Percentiles rank a stretch among this genome's conserved stretches.
phyloP scores from a whole-genome alignment of 768 basidiomycete genomes.

The Mycena floridula region DNA sequence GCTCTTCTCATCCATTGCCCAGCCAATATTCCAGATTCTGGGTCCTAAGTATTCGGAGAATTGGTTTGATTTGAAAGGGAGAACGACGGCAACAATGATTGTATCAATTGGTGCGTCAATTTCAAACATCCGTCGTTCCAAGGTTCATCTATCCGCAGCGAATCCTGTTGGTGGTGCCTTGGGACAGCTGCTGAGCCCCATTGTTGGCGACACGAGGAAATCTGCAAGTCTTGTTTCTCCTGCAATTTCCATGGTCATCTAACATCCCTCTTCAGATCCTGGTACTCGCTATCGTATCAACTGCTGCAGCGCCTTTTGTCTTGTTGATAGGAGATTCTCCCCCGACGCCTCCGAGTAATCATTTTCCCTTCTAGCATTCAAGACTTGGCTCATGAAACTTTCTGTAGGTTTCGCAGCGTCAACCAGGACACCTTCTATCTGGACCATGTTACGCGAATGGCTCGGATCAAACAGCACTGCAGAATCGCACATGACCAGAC shows the following conservation, averaged over 20 bases:
- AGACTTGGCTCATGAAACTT: conserved; percentile 8
- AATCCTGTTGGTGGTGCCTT: conserved; percentile 73
- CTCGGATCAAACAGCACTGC: conserved; percentile 33
- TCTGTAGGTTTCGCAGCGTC: conserved; percentile 59
- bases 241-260: background rate
- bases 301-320: conserved; percentile 50
- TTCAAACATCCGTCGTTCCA: conserved; percentile 1
- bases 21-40: conserved; percentile 71
- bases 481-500: conserved; percentile 51
- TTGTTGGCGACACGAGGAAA: conserved; percentile 43
- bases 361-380: background rate
- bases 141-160: conserved; percentile 30
- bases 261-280: conserved; percentile 49
- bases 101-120: conserved; percentile 39
- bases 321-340: conserved; percentile 57
- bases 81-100: conserved; percentile 72
- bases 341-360: conserved; percentile 73
- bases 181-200: conserved; percentile 67
- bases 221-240: conserved; percentile 41
- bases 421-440: conserved; percentile 46
- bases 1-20: conserved; percentile 59
- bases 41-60: conserved; percentile 78
- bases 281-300: conserved; percentile 65
- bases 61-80: conserved; percentile 74
- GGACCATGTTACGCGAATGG: conserved; percentile 49